phyloP scores from a whole-genome alignment of 176 grass and related monocot genomes.

The Oryza glumipatula region DNA sequence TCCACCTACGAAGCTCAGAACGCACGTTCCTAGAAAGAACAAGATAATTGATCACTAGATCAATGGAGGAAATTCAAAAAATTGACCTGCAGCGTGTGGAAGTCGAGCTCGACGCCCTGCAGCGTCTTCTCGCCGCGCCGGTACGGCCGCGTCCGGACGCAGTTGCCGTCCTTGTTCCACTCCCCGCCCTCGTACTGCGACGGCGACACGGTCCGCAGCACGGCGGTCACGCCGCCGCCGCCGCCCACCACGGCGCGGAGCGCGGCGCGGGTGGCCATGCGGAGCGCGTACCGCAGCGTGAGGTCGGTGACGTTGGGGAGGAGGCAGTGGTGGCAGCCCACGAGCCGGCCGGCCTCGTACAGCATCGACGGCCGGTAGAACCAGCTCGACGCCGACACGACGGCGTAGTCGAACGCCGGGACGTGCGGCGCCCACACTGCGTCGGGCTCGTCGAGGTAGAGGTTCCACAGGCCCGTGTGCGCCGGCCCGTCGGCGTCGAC shows the following conservation, averaged over 20 bases:
- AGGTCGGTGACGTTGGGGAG: conserved; percentile 52
- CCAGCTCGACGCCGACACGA: conserved; percentile 72
- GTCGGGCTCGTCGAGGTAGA: conserved; percentile 64
- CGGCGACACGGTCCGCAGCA: conserved; percentile 59
- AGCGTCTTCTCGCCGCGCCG: conserved; percentile 41
- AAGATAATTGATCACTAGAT: no score
- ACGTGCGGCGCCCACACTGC: conserved; percentile 30
- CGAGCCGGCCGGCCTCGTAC: conserved; percentile 41
- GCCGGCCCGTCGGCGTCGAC: conserved; percentile 19
- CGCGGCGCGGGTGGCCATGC: conserved; percentile 49
- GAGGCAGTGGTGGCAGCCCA: conserved; percentile 54
- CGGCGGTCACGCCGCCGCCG: not conserved
- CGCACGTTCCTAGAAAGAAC: no score
- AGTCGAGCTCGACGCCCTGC: conserved; percentile 33
- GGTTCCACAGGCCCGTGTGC: conserved; percentile 46
- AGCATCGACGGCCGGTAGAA: conserved; percentile 59
- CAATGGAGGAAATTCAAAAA: not conserved
- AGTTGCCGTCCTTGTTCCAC: conserved; percentile 64
- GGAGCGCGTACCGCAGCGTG: conserved; percentile 47
- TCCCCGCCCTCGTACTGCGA: conserved; percentile 70
- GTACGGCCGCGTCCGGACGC: conserved; percentile 49
- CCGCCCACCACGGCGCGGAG: conserved; percentile 1
- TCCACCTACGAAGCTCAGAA: conserved; percentile 15
- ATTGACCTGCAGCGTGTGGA: conserved; percentile 18
- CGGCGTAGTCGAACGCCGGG: conserved; percentile 44